phyloP scores from a whole-genome alignment of 1,284 basidiomycete genomes.

The Trichosporon inkin region DNA sequence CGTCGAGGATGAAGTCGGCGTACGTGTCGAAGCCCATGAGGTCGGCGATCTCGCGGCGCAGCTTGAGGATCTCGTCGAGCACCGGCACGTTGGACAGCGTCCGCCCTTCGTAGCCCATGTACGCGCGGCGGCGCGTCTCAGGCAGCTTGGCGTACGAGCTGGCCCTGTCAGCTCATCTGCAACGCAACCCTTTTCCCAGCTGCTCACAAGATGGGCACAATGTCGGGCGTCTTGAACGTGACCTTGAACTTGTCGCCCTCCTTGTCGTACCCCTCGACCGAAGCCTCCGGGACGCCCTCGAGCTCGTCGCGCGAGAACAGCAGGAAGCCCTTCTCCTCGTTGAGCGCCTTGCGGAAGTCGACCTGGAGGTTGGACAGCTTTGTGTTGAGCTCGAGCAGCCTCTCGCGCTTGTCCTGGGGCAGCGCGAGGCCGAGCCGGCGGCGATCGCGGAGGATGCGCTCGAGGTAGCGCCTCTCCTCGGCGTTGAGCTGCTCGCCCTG shows the following conservation, averaged over 20 bases:
- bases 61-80: constrained; percentile 21
- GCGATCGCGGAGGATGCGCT: constrained; percentile 22
- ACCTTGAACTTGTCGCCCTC: constrained; percentile 24
- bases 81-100: constrained; percentile 21
- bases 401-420: constrained; percentile 18
- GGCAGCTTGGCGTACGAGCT: constrained; percentile 24
- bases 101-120: constrained; percentile 22
- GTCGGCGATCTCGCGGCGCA: constrained; percentile 22
- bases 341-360: constrained; percentile 24
- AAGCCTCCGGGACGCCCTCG: constrained; percentile 20
- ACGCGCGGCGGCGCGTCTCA: constrained; percentile 20
- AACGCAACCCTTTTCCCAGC: no score
- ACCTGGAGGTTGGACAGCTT: constrained; percentile 21
- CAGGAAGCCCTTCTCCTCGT: constrained; percentile 25
- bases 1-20: constrained; percentile 26
- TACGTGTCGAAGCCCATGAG: constrained; percentile 21
- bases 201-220: constrained; percentile 21
- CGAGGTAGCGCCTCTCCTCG: constrained; percentile 23
- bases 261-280: constrained; percentile 18
- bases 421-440: constrained; percentile 21
- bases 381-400: constrained; percentile 22
- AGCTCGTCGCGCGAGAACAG: constrained; percentile 24
- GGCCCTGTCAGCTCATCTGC: background rate
- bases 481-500: constrained; percentile 17
- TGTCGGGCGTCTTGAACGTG: constrained; percentile 25